phyloP scores from a whole-genome alignment of 192 early-diverging fungal species.

The Backusella macrospora region DNA sequence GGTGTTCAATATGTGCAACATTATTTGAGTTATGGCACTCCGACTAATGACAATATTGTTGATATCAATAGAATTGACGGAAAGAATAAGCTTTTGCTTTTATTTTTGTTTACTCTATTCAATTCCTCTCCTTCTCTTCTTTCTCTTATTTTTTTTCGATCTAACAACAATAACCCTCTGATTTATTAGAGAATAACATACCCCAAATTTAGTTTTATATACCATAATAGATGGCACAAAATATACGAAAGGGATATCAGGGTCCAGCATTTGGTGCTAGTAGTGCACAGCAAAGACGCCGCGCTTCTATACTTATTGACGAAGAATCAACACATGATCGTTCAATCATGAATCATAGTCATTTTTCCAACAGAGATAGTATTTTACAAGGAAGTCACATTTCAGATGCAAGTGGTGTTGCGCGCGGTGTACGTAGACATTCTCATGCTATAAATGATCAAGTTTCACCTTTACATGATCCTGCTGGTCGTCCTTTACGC shows the following conservation, averaged over 20 bases:
- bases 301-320: not conserved
- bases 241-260: constrained; percentile 13
- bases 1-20: not conserved
- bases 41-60: constrained; percentile 7
- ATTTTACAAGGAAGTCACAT: not conserved
- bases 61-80: constrained; percentile 7
- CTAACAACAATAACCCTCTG: not conserved
- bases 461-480: constrained; percentile 24
- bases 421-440: not conserved
- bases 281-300: not conserved
- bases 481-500: constrained; percentile 22
- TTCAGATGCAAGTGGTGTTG: not conserved
- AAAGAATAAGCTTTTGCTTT: not conserved
- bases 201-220: constrained; percentile 10
- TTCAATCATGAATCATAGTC: not conserved
- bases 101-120: constrained; percentile 7
- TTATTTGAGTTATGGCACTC: constrained; percentile 1
- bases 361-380: constrained; percentile 1
- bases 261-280: constrained; percentile 13
- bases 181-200: constrained; percentile 1
- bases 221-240: constrained; percentile 15
- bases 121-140: not conserved
- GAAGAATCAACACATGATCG: not conserved
- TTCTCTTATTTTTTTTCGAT: not conserved
- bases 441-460: not conserved